Evolutionary conservation across 2,329 filamentous ascomycete species (phyloP).

Genomic region (Bretziella fagacearum): DNA sequence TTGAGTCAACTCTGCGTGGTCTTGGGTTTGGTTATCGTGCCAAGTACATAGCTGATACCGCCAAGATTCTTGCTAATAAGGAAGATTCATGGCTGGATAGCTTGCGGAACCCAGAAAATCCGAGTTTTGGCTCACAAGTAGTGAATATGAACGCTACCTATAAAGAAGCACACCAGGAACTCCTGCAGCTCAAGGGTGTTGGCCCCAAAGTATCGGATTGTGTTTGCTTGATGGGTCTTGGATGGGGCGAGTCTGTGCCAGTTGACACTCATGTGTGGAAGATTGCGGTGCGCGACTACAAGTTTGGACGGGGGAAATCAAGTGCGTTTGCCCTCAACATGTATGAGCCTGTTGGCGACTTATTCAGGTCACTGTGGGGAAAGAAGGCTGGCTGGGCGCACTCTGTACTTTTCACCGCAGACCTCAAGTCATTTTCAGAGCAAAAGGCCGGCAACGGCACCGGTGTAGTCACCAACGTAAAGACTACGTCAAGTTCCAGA

Average conservation of each 20-base stretch:
- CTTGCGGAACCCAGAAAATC: slow-evolving; percentile 60
- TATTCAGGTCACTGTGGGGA: slow-evolving; percentile 82
- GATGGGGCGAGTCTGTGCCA: slow-evolving; percentile 88
- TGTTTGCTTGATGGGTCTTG: slow-evolving; percentile 87
- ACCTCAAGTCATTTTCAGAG: slow-evolving; percentile 70
- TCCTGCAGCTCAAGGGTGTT: slow-evolving; percentile 69
- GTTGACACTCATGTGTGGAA: slow-evolving; percentile 99
- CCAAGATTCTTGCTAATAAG: slow-evolving; percentile 53
- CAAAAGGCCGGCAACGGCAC: slow-evolving; percentile 24
- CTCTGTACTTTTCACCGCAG: slow-evolving; percentile 88
- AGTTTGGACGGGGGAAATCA: slow-evolving; percentile 67
- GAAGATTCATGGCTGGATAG: slow-evolving; percentile 59
- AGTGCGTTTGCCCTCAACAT: slow-evolving; percentile 77
- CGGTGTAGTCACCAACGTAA: no score
- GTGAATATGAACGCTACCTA: slow-evolving; percentile 41
- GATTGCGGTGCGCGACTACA: slow-evolving; percentile 91
- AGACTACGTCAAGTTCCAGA: slow-evolving; percentile 16
- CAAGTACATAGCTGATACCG: slow-evolving; percentile 80
- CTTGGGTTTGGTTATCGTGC: slow-evolving; percentile 91
- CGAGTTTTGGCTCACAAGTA: slow-evolving; percentile 30
- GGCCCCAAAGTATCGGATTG: slow-evolving; percentile 96
- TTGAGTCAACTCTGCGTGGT: slow-evolving; percentile 63
- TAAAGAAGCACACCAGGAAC: slow-evolving; percentile 58
- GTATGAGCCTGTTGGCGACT: slow-evolving; percentile 78
- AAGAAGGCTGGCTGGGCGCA: slow-evolving; percentile 94